Percentiles rank a stretch among this genome's conserved stretches.
Evolutionary conservation across 352 stramenopile genomes (phyloP).

Genomic region (Globisporangium radiosum): DNA sequence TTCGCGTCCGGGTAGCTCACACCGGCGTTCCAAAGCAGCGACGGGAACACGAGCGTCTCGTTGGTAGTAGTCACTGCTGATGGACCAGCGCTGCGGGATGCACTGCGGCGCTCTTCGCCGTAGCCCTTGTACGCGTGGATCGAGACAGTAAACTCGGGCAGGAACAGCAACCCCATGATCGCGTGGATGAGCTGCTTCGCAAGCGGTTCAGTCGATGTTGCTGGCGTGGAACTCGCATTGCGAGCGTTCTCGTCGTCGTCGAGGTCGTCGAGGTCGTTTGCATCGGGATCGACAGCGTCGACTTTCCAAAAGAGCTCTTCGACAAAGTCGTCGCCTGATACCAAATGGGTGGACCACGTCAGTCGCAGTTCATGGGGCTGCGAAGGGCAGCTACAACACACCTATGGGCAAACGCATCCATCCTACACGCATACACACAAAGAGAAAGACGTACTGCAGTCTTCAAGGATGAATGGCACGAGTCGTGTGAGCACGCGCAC

Average conservation of each 20-base stretch:
- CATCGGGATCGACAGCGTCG: slow-evolving; percentile 16
- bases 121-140: slow-evolving; percentile 81
- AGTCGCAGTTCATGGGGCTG: too few relatives aligned
- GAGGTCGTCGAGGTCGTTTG: slow-evolving; percentile 15
- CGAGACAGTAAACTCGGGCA: slow-evolving; percentile 83
- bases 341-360: too few relatives aligned
- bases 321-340: slow-evolving; percentile 61
- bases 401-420: too few relatives aligned
- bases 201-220: slow-evolving; percentile 26
- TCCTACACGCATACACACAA: neutral
- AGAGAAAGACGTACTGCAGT: slow-evolving; percentile 22
- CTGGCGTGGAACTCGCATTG: slow-evolving; percentile 2
- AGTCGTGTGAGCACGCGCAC: slow-evolving; percentile 75
- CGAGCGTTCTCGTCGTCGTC: slow-evolving; percentile 38
- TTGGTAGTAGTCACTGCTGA: slow-evolving; percentile 10
- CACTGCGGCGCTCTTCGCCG: slow-evolving; percentile 64
- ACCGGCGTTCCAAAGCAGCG: slow-evolving; percentile 71
- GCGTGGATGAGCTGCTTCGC: slow-evolving; percentile 76
- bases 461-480: slow-evolving; percentile 84
- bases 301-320: slow-evolving; percentile 77
- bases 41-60: slow-evolving; percentile 56
- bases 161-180: slow-evolving; percentile 82
- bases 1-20: slow-evolving; percentile 78
- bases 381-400: too few relatives aligned
- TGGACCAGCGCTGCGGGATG: slow-evolving; percentile 27